phyloP scores from a whole-genome alignment of 345 rosid species.

The Pseudoturritis turrita region DNA sequence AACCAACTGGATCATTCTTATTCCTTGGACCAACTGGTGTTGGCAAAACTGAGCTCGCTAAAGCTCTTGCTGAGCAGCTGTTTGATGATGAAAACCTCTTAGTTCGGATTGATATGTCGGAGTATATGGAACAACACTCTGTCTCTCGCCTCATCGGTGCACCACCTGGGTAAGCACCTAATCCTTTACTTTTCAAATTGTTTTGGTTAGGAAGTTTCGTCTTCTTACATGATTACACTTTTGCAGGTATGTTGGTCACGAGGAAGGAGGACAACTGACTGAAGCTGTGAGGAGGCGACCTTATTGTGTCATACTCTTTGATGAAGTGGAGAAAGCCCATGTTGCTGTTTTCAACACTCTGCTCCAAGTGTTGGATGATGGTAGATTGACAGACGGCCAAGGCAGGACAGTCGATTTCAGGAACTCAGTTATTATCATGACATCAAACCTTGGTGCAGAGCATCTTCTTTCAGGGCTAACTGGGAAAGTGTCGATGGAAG shows the following conservation, averaged over 20 bases:
- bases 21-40: constrained; percentile 98
- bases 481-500: constrained; percentile 76
- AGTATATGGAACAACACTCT: constrained; percentile 88
- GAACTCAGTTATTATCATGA: constrained; percentile 83
- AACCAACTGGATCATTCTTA: constrained; percentile 88
- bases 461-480: constrained; percentile 65
- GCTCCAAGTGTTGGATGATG: constrained; percentile 93
- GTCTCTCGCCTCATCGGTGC: constrained; percentile 80
- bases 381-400: constrained; percentile 86
- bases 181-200: not conserved
- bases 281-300: constrained; percentile 93
- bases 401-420: constrained; percentile 87
- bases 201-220: not conserved
- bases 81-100: constrained; percentile 77
- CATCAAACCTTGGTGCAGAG: constrained; percentile 92
- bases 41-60: constrained; percentile 88
- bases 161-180: constrained; percentile 69
- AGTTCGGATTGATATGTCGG: constrained; percentile 81
- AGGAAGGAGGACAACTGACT: constrained; percentile 92
- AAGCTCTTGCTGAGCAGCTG: constrained; percentile 93
- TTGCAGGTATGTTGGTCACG: constrained; percentile 83
- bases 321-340: constrained; percentile 95
- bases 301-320: constrained; percentile 74
- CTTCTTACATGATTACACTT: not conserved
- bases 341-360: constrained; percentile 83